A percentile compares a stretch with the other conserved stretches of the same genome.
These are phyloP conservation scores for Erucastrum elatum DNA, from an alignment of 345 rosid species.

Conservation along the genomic window DNA sequence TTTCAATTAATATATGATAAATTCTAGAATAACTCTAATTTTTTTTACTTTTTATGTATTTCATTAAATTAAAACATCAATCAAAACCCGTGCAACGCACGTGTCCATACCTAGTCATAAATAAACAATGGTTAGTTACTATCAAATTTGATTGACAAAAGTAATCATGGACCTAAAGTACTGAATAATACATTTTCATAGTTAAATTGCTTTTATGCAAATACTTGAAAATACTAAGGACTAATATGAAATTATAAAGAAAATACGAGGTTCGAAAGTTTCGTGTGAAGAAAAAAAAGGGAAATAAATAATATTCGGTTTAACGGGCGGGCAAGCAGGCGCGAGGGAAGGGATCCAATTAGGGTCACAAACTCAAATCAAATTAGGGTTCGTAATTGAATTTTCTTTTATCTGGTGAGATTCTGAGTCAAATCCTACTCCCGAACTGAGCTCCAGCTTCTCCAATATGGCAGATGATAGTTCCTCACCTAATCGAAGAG, in stretches of 20 bases:
- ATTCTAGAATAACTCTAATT: too few relatives aligned
- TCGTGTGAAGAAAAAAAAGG: not conserved
- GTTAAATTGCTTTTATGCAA: too few relatives aligned
- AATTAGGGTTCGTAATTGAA: not conserved
- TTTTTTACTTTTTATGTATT: too few relatives aligned
- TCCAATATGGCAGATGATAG: slow-evolving; percentile 76
- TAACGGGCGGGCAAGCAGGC: slow-evolving; percentile 7
- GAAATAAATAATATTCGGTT: too few relatives aligned
- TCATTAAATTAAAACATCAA: too few relatives aligned
- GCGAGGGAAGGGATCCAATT: slow-evolving; percentile 6
- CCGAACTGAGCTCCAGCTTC: not conserved
- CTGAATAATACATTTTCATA: too few relatives aligned
- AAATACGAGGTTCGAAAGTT: slow-evolving; percentile 12
- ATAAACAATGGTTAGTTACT: not conserved
- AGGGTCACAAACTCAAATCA: not conserved
- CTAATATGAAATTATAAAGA: not conserved
- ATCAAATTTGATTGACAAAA: too few relatives aligned
- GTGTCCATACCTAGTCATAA: too few relatives aligned
- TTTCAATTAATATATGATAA: too few relatives aligned
- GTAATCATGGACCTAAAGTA: too few relatives aligned
- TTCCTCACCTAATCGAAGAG: slow-evolving; percentile 53
- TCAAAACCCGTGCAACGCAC: too few relatives aligned
- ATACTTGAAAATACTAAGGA: not conserved
- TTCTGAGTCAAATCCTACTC: slow-evolving; percentile 10
- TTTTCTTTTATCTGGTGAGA: not conserved